phyloP scores from a whole-genome alignment of 129 eudicot species.

The Centaurea solstitialis region DNA sequence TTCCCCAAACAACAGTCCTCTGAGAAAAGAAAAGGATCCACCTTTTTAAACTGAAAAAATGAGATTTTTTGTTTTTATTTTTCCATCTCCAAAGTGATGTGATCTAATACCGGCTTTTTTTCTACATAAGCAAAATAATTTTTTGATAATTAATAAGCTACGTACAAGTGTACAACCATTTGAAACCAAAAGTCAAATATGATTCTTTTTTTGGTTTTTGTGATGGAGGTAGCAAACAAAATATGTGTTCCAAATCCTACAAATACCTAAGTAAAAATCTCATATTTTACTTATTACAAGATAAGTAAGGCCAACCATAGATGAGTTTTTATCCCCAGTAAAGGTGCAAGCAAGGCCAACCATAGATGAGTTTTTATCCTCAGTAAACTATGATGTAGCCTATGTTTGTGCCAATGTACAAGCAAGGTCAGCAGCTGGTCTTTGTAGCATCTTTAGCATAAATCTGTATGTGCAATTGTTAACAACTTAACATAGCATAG shows the following conservation, averaged over 20 bases:
- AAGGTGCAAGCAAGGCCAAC: too few species aligned
- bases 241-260: too few species aligned
- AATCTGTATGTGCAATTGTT: background rate
- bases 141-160: background rate
- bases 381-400: too few species aligned
- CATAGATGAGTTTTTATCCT: too few species aligned
- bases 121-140: background rate
- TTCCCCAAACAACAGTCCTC: too few species aligned
- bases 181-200: background rate
- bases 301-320: too few species aligned
- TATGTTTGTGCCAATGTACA: background rate
- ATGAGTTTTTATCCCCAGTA: too few species aligned
- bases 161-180: too few species aligned
- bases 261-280: too few species aligned
- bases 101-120: background rate
- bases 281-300: too few species aligned
- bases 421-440: background rate
- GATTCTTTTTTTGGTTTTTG: background rate
- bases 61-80: background rate
- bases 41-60: background rate
- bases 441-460: background rate
- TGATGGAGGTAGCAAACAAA: background rate
- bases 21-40: too few species aligned
- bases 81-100: background rate
- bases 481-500: background rate